Percentiles rank a stretch among this genome's conserved stretches.
Conservation (phyloP, 768 basidiomycete species). For the Kwoniella botswanensis region DNA sequence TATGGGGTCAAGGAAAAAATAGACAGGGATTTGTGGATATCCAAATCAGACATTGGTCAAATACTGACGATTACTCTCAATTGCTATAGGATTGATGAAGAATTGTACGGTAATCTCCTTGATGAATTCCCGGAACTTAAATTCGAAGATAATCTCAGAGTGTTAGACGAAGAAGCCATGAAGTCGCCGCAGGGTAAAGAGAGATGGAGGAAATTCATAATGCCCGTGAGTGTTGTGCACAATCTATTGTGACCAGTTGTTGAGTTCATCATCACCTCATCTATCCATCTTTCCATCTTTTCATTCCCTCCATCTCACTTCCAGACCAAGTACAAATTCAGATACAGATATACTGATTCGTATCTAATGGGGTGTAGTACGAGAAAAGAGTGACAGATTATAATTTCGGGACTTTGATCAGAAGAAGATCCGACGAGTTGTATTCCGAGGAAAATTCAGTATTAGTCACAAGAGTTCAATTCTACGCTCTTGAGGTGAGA, state of each 20-base stretch:
- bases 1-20: too few relatives aligned
- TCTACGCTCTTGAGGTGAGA: slow-evolving; percentile 85
- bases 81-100: slow-evolving; percentile 75
- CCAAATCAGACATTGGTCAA: neutral
- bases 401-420: slow-evolving; percentile 95
- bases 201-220: slow-evolving; percentile 87
- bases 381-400: slow-evolving; percentile 88
- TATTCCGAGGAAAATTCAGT: slow-evolving; percentile 93
- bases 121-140: slow-evolving; percentile 78
- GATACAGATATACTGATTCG: neutral
- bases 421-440: slow-evolving; percentile 75
- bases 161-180: slow-evolving; percentile 88
- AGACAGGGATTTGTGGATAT: too few relatives aligned
- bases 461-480: slow-evolving; percentile 76
- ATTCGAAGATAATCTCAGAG: slow-evolving; percentile 60
- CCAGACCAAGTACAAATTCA: neutral
- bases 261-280: too few relatives aligned
- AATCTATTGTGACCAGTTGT: too few relatives aligned
- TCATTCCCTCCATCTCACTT: too few relatives aligned
- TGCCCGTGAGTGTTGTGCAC: slow-evolving; percentile 47
- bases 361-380: slow-evolving; percentile 64
- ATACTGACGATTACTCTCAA: slow-evolving; percentile 1
- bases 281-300: too few relatives aligned
- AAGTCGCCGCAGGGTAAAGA: slow-evolving; percentile 87
- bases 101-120: slow-evolving; percentile 79